These are phyloP conservation scores for Pseudocercospora cruenta DNA, from an alignment of 2,329 filamentous ascomycete species.

Conservation along the genomic window DNA sequence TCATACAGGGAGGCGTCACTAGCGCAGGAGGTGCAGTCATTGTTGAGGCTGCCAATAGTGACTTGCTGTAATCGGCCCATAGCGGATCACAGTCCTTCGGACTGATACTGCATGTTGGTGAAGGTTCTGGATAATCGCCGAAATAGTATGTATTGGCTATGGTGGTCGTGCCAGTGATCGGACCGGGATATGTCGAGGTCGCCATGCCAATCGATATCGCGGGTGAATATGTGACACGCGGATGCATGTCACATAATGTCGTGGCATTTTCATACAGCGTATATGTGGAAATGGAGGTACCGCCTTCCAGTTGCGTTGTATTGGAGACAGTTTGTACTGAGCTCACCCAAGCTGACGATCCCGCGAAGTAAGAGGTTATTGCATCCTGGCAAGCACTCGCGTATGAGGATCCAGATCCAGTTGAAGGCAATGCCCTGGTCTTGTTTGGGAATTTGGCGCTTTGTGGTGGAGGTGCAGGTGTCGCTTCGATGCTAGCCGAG, in stretches of 20 bases:
- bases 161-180: constrained; percentile 19
- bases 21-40: constrained; percentile 27
- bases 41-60: constrained; percentile 21
- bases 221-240: constrained; percentile 33
- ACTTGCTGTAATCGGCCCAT: constrained; percentile 33
- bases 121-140: constrained; percentile 22
- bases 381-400: constrained; percentile 16
- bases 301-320: constrained; percentile 21
- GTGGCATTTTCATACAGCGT: constrained; percentile 36
- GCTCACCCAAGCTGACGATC: constrained; percentile 1
- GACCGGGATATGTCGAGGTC: constrained; percentile 17
- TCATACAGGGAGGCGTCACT: constrained; percentile 31
- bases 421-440: background rate
- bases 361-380: constrained; percentile 11
- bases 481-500: background rate
- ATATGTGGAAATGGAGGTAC: constrained; percentile 21
- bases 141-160: constrained; percentile 16
- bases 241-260: constrained; percentile 38
- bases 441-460: background rate
- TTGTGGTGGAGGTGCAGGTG: background rate
- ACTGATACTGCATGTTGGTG: constrained; percentile 31
- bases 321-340: constrained; percentile 13
- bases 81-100: constrained; percentile 36
- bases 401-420: constrained; percentile 13
- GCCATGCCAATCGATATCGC: constrained; percentile 27